Conservation (phyloP, 225 moss, liverwort and hornwort genomes). For the Physcomitrium patens region DNA sequence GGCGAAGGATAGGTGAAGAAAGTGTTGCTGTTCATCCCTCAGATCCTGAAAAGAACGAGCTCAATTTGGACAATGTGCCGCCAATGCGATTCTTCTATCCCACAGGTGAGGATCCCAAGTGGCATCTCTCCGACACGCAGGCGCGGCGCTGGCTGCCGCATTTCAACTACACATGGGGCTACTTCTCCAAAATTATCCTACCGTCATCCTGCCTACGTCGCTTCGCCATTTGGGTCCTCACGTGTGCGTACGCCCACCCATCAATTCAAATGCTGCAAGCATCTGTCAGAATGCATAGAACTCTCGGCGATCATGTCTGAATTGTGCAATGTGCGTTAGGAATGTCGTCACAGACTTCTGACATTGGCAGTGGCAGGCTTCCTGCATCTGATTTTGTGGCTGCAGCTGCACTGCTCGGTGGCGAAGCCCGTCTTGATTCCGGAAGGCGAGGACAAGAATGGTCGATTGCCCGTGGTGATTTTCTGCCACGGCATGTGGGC, state of each 20-base stretch:
- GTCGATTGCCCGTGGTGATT: slow-evolving; percentile 42
- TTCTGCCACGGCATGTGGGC: slow-evolving; percentile 57
- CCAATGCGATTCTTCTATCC: slow-evolving; percentile 52
- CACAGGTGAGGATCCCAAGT: slow-evolving; percentile 35
- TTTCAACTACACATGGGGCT: slow-evolving; percentile 49
- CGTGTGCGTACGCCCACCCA: slow-evolving; percentile 27
- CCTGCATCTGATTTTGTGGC: slow-evolving; percentile 33
- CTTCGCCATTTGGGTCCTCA: slow-evolving; percentile 37
- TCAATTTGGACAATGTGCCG: slow-evolving; percentile 18
- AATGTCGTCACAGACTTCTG: background rate
- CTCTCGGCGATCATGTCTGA: too few species aligned
- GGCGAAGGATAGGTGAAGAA: slow-evolving; percentile 24
- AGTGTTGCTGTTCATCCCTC: slow-evolving; percentile 25
- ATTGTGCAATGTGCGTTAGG: background rate
- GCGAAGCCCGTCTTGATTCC: slow-evolving; percentile 38
- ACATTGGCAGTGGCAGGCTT: slow-evolving; percentile 31
- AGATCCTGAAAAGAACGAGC: slow-evolving; percentile 19
- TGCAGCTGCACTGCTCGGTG: slow-evolving; percentile 49
- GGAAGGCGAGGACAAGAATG: slow-evolving; percentile 21
- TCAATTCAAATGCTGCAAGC: background rate
- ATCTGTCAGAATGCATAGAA: too few species aligned
- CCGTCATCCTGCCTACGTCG: slow-evolving; percentile 41
- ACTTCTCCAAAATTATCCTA: slow-evolving; percentile 40
- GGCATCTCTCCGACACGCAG: slow-evolving; percentile 29
- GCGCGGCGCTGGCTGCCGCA: slow-evolving; percentile 49